These are phyloP conservation scores for Erythrobasidium hasegawianum DNA, from an alignment of 1,284 basidiomycete genomes.

Conservation along the genomic window DNA sequence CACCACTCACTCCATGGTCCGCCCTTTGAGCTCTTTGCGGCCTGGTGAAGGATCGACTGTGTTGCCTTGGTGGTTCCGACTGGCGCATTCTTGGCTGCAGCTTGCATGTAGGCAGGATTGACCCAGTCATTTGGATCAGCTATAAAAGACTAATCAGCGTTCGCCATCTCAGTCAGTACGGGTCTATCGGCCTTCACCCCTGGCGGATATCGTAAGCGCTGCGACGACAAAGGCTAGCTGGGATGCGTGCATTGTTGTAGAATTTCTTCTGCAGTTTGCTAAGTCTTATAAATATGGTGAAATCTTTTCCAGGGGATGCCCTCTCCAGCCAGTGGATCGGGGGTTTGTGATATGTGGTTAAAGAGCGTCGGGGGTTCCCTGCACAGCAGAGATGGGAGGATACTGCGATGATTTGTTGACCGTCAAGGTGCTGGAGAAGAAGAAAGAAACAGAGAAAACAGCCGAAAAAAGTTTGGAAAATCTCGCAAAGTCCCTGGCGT, in stretches of 20 bases:
- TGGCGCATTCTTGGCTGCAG: slow-evolving; percentile 14
- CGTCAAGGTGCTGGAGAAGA: slow-evolving; percentile 5
- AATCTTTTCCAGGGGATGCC: not conserved
- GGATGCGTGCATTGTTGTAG: too few species aligned
- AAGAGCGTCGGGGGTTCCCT: not conserved
- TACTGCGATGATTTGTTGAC: not conserved
- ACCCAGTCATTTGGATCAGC: slow-evolving; percentile 21
- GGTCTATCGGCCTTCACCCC: too few species aligned
- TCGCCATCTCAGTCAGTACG: not conserved
- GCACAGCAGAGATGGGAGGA: not conserved
- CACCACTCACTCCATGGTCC: slow-evolving; percentile 2
- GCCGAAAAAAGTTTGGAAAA: too few species aligned
- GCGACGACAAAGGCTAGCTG: too few species aligned
- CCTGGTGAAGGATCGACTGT: not conserved
- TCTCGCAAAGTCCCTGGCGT: too few species aligned
- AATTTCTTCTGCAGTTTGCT: too few species aligned
- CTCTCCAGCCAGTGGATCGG: not conserved
- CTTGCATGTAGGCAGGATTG: slow-evolving; percentile 11
- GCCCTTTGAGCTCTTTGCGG: not conserved
- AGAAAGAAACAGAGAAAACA: not conserved
- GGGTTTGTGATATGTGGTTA: not conserved
- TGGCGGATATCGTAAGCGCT: too few species aligned
- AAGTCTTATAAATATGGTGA: too few species aligned
- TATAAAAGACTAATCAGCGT: not conserved
- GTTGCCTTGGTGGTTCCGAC: slow-evolving; percentile 1